Base-by-base conservation (phyloP, 2,329 filamentous ascomycete species). In the Cordyceps cateniannulata region DNA sequence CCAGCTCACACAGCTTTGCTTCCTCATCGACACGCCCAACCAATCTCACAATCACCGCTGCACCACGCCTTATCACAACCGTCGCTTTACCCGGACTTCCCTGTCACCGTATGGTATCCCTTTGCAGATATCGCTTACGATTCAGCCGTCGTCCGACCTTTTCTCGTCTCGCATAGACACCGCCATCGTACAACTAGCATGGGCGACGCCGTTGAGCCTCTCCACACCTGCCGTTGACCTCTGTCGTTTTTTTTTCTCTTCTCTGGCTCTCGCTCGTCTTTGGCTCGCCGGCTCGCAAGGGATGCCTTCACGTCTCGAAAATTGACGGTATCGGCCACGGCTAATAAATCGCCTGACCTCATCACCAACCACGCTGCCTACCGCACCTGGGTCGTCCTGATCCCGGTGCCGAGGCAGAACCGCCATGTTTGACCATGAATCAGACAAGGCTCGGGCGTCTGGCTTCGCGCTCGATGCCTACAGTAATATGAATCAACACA, bases 341-440 rank as follows among this genome's bases (percentile, higher is more conserved):
- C 59, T 49, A 54, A 16, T 29, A 44, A 27, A 22, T 42, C 25
- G 59, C 59, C 58, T 50, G 55, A 50, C 50, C 49, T 7, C 32
- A 20, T 40, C 32, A 50, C 35, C 29, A 44, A 7, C 42, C 14
- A 29, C 32, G n/a, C 51, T 32, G 29, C 44, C 56, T n/a, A 48
- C 40, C 47, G 5, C 18, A 1, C n/a, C 22, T 24, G n/a, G 18
- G 35, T 42, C 48, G 38, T 44, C 25, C 48, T 52, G 20, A 50
- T 24, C 45, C 45, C 55, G 25, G 55, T 25, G 32, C 45, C 20
- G 44, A 20, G 45, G 55, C 29, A 20, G 1, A 47, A 48, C 20
- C 42, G 29, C 44, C 59, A 61, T 61, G 59, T 61, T 61, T 49
- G 51, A 55, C 44, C 50, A 48, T 54, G 51, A 40, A 27, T 40